Evolutionary conservation across 768 basidiomycete species (phyloP).

Genomic region (Galerina sulciceps): DNA sequence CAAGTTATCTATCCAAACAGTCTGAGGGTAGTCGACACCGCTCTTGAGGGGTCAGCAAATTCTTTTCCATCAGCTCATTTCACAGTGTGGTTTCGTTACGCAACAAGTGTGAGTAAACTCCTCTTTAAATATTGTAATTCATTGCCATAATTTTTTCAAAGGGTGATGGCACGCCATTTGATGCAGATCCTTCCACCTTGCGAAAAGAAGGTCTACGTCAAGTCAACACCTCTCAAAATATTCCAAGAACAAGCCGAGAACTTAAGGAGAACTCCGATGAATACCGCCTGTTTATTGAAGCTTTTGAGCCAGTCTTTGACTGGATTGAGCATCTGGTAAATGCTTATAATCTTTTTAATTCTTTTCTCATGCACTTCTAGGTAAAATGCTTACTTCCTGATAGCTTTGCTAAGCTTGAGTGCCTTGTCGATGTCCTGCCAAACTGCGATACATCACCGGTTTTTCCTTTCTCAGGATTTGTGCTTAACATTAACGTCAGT

Average conservation of each 20-base stretch:
- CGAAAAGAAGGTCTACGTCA: not conserved
- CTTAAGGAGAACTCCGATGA: not conserved
- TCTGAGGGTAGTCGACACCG: no score
- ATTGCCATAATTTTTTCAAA: not conserved
- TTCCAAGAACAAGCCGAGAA: not conserved
- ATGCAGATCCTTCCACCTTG: constrained; percentile 9
- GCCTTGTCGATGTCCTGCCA: not conserved
- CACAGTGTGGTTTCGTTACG: no score
- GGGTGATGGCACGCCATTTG: constrained; percentile 3
- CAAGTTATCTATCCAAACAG: no score
- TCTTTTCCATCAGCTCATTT: no score
- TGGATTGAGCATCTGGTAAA: constrained; percentile 1
- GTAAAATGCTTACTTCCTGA: not conserved
- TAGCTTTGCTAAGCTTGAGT: not conserved
- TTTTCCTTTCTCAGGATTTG: constrained; percentile 26
- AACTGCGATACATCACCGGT: constrained; percentile 7
- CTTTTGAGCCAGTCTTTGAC: constrained; percentile 9
- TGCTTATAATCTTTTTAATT: not conserved
- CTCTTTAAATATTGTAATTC: not conserved
- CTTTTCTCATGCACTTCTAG: no score
- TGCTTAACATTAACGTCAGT: constrained; percentile 25
- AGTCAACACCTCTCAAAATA: constrained; percentile 6
- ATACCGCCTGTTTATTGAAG: not conserved
- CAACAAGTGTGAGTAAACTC: not conserved
- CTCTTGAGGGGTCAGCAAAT: no score